A percentile compares a stretch with the other conserved stretches of the same genome.
Evolutionary conservation across 2,329 filamentous ascomycete genomes (phyloP).

Genomic region (Hypoxylon sp.): DNA sequence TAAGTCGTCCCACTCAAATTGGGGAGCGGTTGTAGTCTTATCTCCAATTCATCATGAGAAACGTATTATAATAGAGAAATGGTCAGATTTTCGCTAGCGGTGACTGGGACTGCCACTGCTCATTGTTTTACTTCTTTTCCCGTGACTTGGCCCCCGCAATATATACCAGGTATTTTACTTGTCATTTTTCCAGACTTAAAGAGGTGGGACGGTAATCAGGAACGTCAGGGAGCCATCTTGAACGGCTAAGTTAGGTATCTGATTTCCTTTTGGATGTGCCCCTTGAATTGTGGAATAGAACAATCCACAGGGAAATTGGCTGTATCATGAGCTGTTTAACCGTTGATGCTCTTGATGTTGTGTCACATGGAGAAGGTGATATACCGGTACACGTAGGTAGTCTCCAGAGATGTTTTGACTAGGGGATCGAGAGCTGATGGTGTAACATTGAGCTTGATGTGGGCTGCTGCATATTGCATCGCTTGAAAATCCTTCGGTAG

Average conservation of each 20-base stretch:
- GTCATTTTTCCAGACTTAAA: slow-evolving; percentile 24
- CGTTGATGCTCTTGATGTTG: slow-evolving; percentile 18
- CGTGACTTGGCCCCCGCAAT: slow-evolving; percentile 13
- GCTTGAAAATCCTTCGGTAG: slow-evolving; percentile 29
- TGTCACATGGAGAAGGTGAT: slow-evolving; percentile 29
- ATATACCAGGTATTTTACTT: slow-evolving; percentile 22
- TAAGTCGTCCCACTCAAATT: slow-evolving; percentile 19
- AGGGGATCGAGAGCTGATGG: slow-evolving; percentile 17
- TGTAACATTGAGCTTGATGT: slow-evolving; percentile 39
- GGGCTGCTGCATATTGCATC: slow-evolving; percentile 34
- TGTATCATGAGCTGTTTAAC: slow-evolving; percentile 31
- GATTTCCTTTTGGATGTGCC: slow-evolving; percentile 7
- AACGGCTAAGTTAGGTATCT: slow-evolving; percentile 42
- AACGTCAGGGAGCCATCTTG: slow-evolving; percentile 9
- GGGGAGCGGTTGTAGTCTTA: slow-evolving; percentile 17
- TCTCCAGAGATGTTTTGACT: slow-evolving; percentile 15
- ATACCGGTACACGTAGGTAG: slow-evolving; percentile 14
- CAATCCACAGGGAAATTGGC: slow-evolving; percentile 14
- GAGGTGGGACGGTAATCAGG: slow-evolving; percentile 8
- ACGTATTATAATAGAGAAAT: slow-evolving; percentile 3
- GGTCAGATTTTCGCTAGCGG: slow-evolving; percentile 6
- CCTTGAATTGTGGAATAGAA: slow-evolving; percentile 25
- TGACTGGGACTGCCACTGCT: slow-evolving; percentile 10
- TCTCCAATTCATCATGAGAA: slow-evolving; percentile 7
- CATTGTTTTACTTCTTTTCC: slow-evolving; percentile 9